Percentiles rank a stretch among this genome's conserved stretches.
Evolutionary conservation across 352 stramenopile species (phyloP).

Genomic region (Phytophthora hibernalis): DNA sequence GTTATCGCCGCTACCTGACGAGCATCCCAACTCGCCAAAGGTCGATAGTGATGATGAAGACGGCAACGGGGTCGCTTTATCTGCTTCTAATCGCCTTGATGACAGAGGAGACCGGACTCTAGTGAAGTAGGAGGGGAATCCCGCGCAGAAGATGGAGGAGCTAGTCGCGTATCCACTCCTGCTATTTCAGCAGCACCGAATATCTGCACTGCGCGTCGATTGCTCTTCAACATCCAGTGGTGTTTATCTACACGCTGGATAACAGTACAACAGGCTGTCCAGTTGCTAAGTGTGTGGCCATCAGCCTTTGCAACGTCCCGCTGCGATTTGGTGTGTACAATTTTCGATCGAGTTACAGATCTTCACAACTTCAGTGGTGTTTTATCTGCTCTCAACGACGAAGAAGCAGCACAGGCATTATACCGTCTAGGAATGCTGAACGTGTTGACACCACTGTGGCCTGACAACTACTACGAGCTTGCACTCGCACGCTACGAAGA

Average conservation of each 20-base stretch:
- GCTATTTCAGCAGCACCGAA: constrained; percentile 24
- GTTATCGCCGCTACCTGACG: constrained; percentile 31
- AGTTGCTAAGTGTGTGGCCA: constrained; percentile 60
- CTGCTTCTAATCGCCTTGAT: background rate
- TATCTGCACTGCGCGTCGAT: constrained; percentile 55
- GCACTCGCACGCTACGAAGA: constrained; percentile 75
- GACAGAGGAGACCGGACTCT: constrained; percentile 5
- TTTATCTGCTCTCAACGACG: constrained; percentile 59
- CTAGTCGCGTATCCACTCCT: constrained; percentile 10
- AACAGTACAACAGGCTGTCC: constrained; percentile 64
- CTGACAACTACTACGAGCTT: constrained; percentile 85
- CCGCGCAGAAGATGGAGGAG: background rate
- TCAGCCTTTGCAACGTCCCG: constrained; percentile 49
- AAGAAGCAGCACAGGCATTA: constrained; percentile 64
- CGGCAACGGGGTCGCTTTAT: background rate
- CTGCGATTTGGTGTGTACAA: constrained; percentile 67
- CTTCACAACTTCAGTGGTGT: constrained; percentile 77
- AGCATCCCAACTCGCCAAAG: background rate
- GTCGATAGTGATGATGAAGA: constrained; percentile 34
- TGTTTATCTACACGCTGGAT: constrained; percentile 75
- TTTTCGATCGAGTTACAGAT: constrained; percentile 77
- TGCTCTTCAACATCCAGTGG: constrained; percentile 82
- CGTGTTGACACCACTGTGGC: constrained; percentile 66
- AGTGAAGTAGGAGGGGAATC: background rate
- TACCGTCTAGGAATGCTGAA: constrained; percentile 82